phyloP scores from a whole-genome alignment of 352 stramenopile genomes.

The Halophytophthora batemanensis region DNA sequence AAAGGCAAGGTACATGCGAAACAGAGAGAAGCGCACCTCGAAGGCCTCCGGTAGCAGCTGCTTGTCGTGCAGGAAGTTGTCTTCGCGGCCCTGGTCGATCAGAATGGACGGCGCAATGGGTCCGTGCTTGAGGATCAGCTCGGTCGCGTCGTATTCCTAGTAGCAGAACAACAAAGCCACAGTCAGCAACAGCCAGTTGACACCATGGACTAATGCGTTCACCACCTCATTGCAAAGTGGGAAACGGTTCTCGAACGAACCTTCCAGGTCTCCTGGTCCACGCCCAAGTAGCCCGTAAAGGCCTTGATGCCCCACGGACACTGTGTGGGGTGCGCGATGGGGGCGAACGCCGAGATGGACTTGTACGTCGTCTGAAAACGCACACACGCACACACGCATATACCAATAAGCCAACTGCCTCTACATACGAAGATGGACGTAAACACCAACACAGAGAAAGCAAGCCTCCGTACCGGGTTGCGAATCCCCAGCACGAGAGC shows the following conservation, averaged over 20 bases:
- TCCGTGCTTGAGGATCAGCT: conserved; percentile 75
- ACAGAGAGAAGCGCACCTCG: conserved; percentile 24
- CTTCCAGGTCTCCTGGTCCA: conserved; percentile 85
- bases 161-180: conserved; percentile 1
- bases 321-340: conserved; percentile 95
- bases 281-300: conserved; percentile 96
- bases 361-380: conserved; percentile 68
- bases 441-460: not conserved
- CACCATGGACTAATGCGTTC: no score
- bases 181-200: not conserved
- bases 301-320: conserved; percentile 98
- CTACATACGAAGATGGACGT: not conserved
- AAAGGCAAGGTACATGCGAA: not conserved
- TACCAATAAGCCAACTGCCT: not conserved
- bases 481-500: conserved; percentile 94
- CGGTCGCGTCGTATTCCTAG: conserved; percentile 89
- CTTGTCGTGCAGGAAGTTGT: conserved; percentile 87
- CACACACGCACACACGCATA: not conserved
- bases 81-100: conserved; percentile 88
- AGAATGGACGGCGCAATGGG: conserved; percentile 73
- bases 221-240: not conserved
- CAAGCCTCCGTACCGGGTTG: conserved; percentile 49
- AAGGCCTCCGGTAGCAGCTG: conserved; percentile 92
- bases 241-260: conserved; percentile 9
- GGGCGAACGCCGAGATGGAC: conserved; percentile 95